Evolutionary conservation across 352 stramenopile species (phyloP).

Genomic region (Pythium rhizo-oryzae): DNA sequence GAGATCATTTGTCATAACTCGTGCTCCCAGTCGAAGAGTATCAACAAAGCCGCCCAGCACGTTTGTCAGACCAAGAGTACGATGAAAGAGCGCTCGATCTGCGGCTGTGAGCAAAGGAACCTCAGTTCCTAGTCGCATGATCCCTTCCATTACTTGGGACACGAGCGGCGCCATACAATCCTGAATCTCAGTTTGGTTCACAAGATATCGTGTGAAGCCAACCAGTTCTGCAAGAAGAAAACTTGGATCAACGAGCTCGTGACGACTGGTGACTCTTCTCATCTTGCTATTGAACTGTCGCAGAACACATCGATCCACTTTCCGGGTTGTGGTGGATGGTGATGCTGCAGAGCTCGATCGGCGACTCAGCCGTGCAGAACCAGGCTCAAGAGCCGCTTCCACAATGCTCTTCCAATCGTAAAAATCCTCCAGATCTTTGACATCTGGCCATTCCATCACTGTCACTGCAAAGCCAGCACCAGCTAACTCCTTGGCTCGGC

Average conservation of each 20-base stretch:
- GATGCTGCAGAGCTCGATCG: conserved; percentile 27
- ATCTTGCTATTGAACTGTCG: conserved; percentile 41
- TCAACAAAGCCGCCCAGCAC: conserved; percentile 27
- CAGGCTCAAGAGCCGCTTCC: conserved; percentile 45
- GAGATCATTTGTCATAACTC: conserved; percentile 7
- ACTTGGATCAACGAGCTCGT: conserved; percentile 4
- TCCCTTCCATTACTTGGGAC: conserved; percentile 2
- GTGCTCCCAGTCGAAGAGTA: conserved; percentile 17
- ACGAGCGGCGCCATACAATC: background rate
- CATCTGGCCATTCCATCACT: conserved; percentile 42
- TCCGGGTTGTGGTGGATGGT: conserved; percentile 29
- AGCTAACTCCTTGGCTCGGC: conserved; percentile 40
- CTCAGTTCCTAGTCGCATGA: conserved; percentile 4
- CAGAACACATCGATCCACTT: conserved; percentile 40
- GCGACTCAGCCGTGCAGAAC: conserved; percentile 43
- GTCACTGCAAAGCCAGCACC: conserved; percentile 46
- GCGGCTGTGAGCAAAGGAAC: background rate
- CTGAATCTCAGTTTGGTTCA: background rate
- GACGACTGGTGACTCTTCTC: background rate
- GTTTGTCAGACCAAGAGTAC: conserved; percentile 18
- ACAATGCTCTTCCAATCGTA: conserved; percentile 56
- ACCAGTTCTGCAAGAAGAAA: conserved; percentile 21
- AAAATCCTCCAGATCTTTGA: conserved; percentile 40
- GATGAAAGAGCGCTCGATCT: conserved; percentile 17
- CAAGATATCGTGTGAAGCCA: conserved; percentile 9